Evolutionary conservation across 495 filamentous ascomycete genomes (phyloP).

Genomic region (Penicillium tannophilum): DNA sequence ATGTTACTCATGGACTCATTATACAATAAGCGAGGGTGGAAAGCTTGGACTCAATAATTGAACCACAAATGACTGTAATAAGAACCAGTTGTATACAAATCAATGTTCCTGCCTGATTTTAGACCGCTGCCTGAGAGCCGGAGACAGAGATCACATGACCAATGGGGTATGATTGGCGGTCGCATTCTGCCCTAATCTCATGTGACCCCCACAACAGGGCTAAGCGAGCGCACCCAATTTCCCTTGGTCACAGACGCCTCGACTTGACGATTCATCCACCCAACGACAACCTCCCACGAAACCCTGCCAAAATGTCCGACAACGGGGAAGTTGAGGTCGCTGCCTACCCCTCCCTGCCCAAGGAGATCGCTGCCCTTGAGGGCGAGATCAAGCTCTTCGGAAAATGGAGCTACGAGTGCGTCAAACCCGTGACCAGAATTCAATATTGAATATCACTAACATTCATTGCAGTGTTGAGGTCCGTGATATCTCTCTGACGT

Average conservation of each 20-base stretch:
- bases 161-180: slow-evolving; percentile 7
- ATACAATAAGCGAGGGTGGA: not conserved
- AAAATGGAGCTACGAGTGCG: slow-evolving; percentile 85
- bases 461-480: slow-evolving; percentile 72
- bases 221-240: slow-evolving; percentile 53
- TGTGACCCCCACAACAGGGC: slow-evolving; percentile 31
- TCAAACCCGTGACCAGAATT: not conserved
- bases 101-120: not conserved
- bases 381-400: slow-evolving; percentile 98
- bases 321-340: slow-evolving; percentile 91
- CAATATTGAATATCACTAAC: slow-evolving; percentile 3
- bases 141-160: not conserved
- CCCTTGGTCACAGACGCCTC: slow-evolving; percentile 13
- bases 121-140: slow-evolving; percentile 1
- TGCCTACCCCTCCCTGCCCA: slow-evolving; percentile 80
- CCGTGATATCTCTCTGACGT: slow-evolving; percentile 99
- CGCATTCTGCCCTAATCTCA: slow-evolving; percentile 42
- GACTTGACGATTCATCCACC: slow-evolving; percentile 34
- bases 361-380: slow-evolving; percentile 88
- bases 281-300: slow-evolving; percentile 48
- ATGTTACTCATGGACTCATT: not conserved
- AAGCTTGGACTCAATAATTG: not conserved
- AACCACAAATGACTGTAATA: not conserved
- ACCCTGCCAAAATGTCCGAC: slow-evolving; percentile 83
- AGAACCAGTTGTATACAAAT: not conserved